These are phyloP conservation scores for Dryas drummondii DNA, from an alignment of 306 rosid genomes.

Conservation along the genomic window DNA sequence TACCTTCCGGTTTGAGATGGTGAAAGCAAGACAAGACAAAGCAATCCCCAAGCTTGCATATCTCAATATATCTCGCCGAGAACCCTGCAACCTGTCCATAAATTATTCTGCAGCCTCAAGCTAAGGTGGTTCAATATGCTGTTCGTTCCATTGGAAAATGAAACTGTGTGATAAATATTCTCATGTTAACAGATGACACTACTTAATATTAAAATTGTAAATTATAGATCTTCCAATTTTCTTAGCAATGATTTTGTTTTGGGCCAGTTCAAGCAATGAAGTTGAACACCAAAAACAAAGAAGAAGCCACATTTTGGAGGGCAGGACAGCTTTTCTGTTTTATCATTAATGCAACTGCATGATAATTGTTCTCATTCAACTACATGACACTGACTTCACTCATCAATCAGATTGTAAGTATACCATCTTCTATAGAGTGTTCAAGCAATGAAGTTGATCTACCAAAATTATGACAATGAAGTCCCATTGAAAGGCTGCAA, in stretches of 20 bases:
- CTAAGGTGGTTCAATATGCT: slow-evolving; percentile 32
- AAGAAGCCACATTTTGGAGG: background rate
- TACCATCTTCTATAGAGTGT: too few species aligned
- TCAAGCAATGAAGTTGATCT: too few species aligned
- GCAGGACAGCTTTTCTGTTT: background rate
- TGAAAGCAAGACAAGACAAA: slow-evolving; percentile 74
- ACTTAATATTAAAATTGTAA: background rate
- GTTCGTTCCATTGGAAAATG: slow-evolving; percentile 20
- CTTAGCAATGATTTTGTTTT: background rate
- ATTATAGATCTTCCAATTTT: background rate
- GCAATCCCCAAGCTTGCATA: slow-evolving; percentile 92
- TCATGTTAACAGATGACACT: slow-evolving; percentile 1
- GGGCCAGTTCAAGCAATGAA: background rate
- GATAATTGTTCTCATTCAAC: background rate
- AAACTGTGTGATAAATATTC: slow-evolving; percentile 17
- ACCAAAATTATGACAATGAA: too few species aligned
- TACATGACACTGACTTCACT: too few species aligned
- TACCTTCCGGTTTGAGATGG: slow-evolving; percentile 90
- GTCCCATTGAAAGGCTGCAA: slow-evolving; percentile 9
- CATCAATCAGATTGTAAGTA: too few species aligned
- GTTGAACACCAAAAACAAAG: slow-evolving; percentile 6
- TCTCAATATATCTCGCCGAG: slow-evolving; percentile 82
- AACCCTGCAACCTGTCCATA: slow-evolving; percentile 95
- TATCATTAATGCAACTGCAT: background rate
- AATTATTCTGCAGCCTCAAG: slow-evolving; percentile 63